Evolutionary conservation across 169 alveolate genomes (phyloP), one percentile per base, ranked within the genome.

Genomic region (Cryptosporidium sp.): DNA sequence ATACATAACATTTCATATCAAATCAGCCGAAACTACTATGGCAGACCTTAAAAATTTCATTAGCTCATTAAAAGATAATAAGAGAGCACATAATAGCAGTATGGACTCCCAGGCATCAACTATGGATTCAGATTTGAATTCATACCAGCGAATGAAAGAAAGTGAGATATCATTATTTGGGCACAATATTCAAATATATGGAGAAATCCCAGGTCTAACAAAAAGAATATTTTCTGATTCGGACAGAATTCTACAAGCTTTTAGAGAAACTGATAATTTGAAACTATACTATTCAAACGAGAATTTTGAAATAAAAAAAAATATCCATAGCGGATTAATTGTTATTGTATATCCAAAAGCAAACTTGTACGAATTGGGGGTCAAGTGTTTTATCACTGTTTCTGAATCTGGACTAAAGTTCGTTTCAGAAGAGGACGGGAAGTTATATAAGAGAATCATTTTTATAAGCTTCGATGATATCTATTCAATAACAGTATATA

Each of bases 41-140:
- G 62, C 31, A 65, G 68, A 80, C 26, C 67, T 80, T 37, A 80
- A 62, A 50, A 37, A 39, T 16, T 41, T 45, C 51, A 41, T 80
- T 6, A 29, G 21, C 21, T 41, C 62, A 21, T 29, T 62, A 59
- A 73, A n/a, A 55, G 68, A 61, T 23, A 23, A 12, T 31, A 80
- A 80, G 51, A 80, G 74, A 43, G 23, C 48, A 6, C 45, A 35
- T 16, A 9, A 61, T 16, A 39, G 29, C 8, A 80, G 75, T 62
- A 3, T 80, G 41, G 69, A 80, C 21, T 80, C 89, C 1, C 67
- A 80, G 18, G 75, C 89, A 43, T 80, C 89, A 21, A 80, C 89
- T 37, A 33, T 80, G 37, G 89, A 80, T 29, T 80, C 75, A 18
- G 33, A 48, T 29, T 37, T 59, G 37, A 74, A 55, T 58, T 55